Percentiles rank a stretch among this genome's conserved stretches.
Conservation (phyloP, 2,329 filamentous ascomycete species). For the Anthostomella pinea region DNA sequence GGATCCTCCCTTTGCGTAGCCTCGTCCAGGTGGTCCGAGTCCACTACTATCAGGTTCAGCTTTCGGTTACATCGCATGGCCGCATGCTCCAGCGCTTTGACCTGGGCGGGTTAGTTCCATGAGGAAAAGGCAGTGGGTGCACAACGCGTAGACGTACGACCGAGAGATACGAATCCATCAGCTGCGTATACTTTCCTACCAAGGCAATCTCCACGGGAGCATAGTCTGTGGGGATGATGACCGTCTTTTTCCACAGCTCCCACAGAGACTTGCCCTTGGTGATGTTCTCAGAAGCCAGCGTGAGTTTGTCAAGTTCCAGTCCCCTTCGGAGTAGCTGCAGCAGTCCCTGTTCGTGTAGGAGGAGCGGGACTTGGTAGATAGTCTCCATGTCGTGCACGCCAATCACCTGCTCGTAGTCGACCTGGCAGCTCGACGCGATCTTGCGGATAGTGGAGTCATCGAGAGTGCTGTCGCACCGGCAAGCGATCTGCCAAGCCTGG, state of each 20-base stretch:
- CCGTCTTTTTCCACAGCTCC: slow-evolving; percentile 73
- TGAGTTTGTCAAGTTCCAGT: slow-evolving; percentile 61
- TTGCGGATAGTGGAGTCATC: slow-evolving; percentile 75
- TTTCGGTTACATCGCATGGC: slow-evolving; percentile 82
- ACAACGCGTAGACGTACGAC: too few relatives aligned
- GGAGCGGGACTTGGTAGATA: slow-evolving; percentile 92
- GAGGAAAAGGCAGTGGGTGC: too few relatives aligned
- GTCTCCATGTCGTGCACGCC: slow-evolving; percentile 87
- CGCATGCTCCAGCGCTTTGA: slow-evolving; percentile 86
- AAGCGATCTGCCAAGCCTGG: slow-evolving; percentile 67
- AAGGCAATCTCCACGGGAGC: slow-evolving; percentile 77
- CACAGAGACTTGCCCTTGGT: slow-evolving; percentile 68
- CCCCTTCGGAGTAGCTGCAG: slow-evolving; percentile 62
- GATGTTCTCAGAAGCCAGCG: slow-evolving; percentile 51
- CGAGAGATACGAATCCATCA: slow-evolving; percentile 82
- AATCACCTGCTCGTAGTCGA: slow-evolving; percentile 80
- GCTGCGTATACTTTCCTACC: slow-evolving; percentile 86
- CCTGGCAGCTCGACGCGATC: slow-evolving; percentile 85
- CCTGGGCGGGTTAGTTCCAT: too few relatives aligned
- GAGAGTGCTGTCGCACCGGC: slow-evolving; percentile 78
- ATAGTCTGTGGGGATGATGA: slow-evolving; percentile 62
- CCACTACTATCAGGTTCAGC: slow-evolving; percentile 79
- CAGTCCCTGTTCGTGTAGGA: slow-evolving; percentile 79
- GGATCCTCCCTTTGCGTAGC: slow-evolving; percentile 59
- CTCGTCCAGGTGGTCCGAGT: slow-evolving; percentile 79